Percentiles rank a stretch among this genome's conserved stretches.
Conservation (phyloP, 2,329 filamentous ascomycete species). For the Fusarium albidum region DNA sequence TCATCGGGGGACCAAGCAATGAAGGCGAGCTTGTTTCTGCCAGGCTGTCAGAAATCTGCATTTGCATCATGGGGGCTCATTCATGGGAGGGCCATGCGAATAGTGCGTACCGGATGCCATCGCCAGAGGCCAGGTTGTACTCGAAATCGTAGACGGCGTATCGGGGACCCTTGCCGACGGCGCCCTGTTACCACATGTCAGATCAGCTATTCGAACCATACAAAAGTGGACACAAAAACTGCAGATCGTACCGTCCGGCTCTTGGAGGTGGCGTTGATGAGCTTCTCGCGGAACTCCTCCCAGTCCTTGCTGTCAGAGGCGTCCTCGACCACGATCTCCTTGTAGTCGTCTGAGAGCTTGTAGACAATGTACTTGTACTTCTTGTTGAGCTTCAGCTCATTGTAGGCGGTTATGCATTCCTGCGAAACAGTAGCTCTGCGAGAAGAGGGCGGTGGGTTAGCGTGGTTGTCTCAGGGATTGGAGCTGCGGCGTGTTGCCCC, state of each 20-base stretch:
- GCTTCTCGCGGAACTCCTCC: slow-evolving; percentile 78
- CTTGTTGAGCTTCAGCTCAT: slow-evolving; percentile 84
- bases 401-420: slow-evolving; percentile 77
- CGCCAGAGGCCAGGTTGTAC: slow-evolving; percentile 75
- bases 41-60: slow-evolving; percentile 32
- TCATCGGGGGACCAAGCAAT: slow-evolving; percentile 85
- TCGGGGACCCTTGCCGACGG: slow-evolving; percentile 73
- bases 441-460: slow-evolving; percentile 35
- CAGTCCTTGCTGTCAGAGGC: slow-evolving; percentile 72
- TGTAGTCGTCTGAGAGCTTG: slow-evolving; percentile 86
- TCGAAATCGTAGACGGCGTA: slow-evolving; percentile 89
- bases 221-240: neutral
- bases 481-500: slow-evolving; percentile 32
- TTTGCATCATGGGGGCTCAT: neutral
- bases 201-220: slow-evolving; percentile 3
- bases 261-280: slow-evolving; percentile 77
- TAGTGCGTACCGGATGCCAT: slow-evolving; percentile 70
- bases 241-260: slow-evolving; percentile 65
- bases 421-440: slow-evolving; percentile 74
- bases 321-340: slow-evolving; percentile 83
- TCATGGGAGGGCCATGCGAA: neutral
- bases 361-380: slow-evolving; percentile 87
- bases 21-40: slow-evolving; percentile 80
- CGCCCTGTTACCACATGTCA: slow-evolving; percentile 54
- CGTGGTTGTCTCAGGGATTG: slow-evolving; percentile 26